phyloP scores from a whole-genome alignment of 2,329 filamentous ascomycete genomes.

The Aspergillus sclerotialis region DNA sequence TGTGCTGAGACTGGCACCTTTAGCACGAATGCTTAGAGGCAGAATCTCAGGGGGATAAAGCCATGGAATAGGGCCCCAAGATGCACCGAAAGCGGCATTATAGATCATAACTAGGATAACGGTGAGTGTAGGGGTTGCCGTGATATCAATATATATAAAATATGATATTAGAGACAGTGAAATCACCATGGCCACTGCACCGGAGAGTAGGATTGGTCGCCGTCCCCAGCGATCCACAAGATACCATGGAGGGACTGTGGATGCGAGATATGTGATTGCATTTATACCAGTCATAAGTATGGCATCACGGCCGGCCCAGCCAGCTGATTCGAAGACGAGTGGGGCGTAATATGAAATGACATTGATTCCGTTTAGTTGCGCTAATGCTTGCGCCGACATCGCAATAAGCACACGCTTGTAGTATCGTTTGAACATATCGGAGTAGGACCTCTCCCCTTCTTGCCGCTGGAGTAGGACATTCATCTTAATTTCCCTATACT shows the following conservation, averaged over 20 bases:
- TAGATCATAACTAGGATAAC: slow-evolving; percentile 97
- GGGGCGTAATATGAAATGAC: slow-evolving; percentile 99
- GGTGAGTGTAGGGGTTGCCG: slow-evolving; percentile 70
- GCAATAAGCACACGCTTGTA: slow-evolving; percentile 90
- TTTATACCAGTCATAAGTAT: slow-evolving; percentile 98
- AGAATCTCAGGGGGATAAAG: slow-evolving; percentile 98
- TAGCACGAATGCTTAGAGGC: slow-evolving; percentile 90
- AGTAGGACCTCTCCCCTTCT: slow-evolving; percentile 86
- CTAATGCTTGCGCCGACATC: slow-evolving; percentile 94
- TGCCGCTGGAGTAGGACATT: slow-evolving; percentile 86
- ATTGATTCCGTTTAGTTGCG: slow-evolving; percentile 97
- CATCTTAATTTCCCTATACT: slow-evolving; percentile 99
- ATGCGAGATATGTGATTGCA: slow-evolving; percentile 80
- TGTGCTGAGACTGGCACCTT: slow-evolving; percentile 92
- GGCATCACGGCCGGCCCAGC: slow-evolving; percentile 85
- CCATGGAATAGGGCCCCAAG: slow-evolving; percentile 98
- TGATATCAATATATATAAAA: slow-evolving; percentile 82
- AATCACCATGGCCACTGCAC: slow-evolving; percentile 81
- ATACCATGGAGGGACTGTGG: slow-evolving; percentile 95
- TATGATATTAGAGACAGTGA: slow-evolving; percentile 88
- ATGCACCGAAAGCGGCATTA: slow-evolving; percentile 92
- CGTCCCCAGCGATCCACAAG: slow-evolving; percentile 89
- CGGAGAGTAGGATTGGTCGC: slow-evolving; percentile 79
- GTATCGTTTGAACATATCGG: slow-evolving; percentile 93
- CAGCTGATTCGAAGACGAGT: slow-evolving; percentile 90